phyloP scores from a whole-genome alignment of 1,139 yeast species.

The Geotrichum klebahnii region DNA sequence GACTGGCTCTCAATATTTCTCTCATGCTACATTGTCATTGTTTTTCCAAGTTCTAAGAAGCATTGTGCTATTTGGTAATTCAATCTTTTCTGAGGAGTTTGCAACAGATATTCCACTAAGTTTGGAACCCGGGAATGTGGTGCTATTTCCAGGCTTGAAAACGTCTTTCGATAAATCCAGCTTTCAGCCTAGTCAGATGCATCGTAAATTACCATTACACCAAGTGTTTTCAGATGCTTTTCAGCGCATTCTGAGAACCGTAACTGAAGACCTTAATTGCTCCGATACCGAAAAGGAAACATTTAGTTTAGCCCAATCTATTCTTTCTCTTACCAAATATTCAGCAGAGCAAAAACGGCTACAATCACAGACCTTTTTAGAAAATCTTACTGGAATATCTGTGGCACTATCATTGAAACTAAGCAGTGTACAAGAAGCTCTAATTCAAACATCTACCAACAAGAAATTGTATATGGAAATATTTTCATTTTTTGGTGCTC shows the following conservation, averaged over 20 bases:
- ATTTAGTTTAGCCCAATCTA: constrained; percentile 9
- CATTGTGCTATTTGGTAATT: constrained; percentile 27
- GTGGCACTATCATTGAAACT: constrained; percentile 3
- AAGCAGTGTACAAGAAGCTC: constrained; percentile 18
- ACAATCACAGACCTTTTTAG: background rate
- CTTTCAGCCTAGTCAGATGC: background rate
- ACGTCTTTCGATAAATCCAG: background rate
- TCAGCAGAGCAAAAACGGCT: background rate
- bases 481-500: constrained; percentile 27
- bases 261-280: constrained; percentile 7
- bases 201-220: constrained; percentile 13
- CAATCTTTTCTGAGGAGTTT: constrained; percentile 26
- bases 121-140: background rate
- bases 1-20: constrained; percentile 25
- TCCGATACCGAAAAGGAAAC: background rate
- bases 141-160: constrained; percentile 9
- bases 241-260: background rate
- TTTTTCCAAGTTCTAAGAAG: constrained; percentile 26
- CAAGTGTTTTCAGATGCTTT: constrained; percentile 10
- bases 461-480: constrained; percentile 24
- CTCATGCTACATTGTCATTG: constrained; percentile 19
- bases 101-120: constrained; percentile 10
- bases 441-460: constrained; percentile 22
- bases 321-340: background rate
- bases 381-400: constrained; percentile 8